Base-by-base conservation (phyloP, 2,329 filamentous ascomycete species). In the Pseudogymnoascus sp. region DNA sequence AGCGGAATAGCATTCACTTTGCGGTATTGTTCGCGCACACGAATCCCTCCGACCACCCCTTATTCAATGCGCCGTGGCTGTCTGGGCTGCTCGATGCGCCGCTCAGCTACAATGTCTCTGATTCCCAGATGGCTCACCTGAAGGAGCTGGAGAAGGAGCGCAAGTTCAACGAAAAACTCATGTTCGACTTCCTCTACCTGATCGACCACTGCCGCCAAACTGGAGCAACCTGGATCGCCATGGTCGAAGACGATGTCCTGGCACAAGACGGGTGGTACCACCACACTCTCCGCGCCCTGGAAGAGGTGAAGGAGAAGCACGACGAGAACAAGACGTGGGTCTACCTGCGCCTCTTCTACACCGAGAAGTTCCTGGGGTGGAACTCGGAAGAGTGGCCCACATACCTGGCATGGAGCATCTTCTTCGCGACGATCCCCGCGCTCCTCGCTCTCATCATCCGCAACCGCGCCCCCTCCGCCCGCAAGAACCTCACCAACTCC, bases 291-390 rank as follows among this genome's bases (percentile, higher is more conserved):
- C 66, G 62, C 21, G 75, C 70, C 1, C 62, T 77, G 0, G 63
- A 64, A 0, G 62, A 72, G 5, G 68, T 76, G 28, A 73, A 76
- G 64, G 63, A 67, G 7, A 64, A 65, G 46, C 38, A 46, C 23
- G 61, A 60, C n/a, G 53, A 34, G 25, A 68, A 50, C 14, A 70
- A 73, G 40, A 59, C 62, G 11, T 66, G 64, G 64, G 40, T 66
- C 36, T 77, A 77, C 63, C 66, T 77, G 1, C 73, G 75, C 0
- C 66, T 77, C 28, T 77, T 77, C 66, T 76, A 77, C 65, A 75
- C 75, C 4, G 75, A 77, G 63, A 66, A 73, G 1, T 69, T 74
- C 11, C 74, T 76, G 69, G 74, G 75, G 4, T 77, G 75, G 75
- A 76, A 77, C 62, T 69, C 67, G 12, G 74, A 76, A 63, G 73